Evolutionary conservation across 768 basidiomycete species (phyloP).

Genomic region (Sarcomyxa edulis): DNA sequence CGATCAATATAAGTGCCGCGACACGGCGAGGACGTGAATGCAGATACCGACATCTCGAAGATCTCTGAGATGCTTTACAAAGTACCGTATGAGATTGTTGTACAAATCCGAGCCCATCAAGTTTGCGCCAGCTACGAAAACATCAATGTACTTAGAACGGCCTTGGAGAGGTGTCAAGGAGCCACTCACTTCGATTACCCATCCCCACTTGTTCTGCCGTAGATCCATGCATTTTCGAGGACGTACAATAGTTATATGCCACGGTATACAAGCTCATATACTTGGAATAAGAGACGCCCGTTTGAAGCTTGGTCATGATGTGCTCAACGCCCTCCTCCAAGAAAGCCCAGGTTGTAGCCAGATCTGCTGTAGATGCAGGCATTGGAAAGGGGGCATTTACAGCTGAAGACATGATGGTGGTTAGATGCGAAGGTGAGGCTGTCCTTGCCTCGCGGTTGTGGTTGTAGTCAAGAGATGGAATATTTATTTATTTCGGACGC

Average conservation of each 20-base stretch:
- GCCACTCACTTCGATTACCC: constrained; percentile 62
- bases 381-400: constrained; percentile 37
- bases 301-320: constrained; percentile 88
- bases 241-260: constrained; percentile 97
- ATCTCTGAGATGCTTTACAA: constrained; percentile 75
- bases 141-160: constrained; percentile 19
- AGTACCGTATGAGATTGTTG: constrained; percentile 90
- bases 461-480: too few relatives aligned
- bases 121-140: constrained; percentile 73
- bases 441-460: too few relatives aligned
- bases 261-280: constrained; percentile 91
- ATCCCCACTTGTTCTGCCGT: constrained; percentile 42
- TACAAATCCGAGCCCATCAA: constrained; percentile 98
- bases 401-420: constrained; percentile 26
- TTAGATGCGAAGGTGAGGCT: too few relatives aligned
- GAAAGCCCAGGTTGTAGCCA: constrained; percentile 83
- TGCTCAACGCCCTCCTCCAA: constrained; percentile 87
- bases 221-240: constrained; percentile 67
- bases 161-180: constrained; percentile 27
- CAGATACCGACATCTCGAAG: constrained; percentile 36
- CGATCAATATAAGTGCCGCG: too few relatives aligned
- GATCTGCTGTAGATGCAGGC: constrained; percentile 66
- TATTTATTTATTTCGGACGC: too few relatives aligned
- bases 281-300: constrained; percentile 70
- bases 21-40: constrained; percentile 1